Conservation (phyloP, 2,329 filamentous ascomycete species). For the Colletotrichum coccodes region DNA sequence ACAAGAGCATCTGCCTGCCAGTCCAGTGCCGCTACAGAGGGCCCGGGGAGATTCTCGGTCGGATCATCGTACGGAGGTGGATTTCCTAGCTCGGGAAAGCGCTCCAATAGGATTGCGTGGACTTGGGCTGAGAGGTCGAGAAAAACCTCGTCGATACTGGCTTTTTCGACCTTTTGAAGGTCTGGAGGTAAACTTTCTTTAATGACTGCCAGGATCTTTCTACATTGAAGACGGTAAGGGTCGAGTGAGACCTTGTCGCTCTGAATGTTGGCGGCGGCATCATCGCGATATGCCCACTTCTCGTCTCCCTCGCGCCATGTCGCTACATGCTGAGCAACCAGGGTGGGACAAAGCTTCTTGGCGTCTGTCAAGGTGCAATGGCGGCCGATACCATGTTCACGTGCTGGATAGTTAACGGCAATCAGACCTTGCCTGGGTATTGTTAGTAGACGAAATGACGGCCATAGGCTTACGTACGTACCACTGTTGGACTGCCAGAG, state of each 20-base stretch:
- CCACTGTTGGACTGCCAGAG: constrained; percentile 95
- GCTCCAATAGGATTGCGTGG: constrained; percentile 76
- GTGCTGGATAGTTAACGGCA: constrained; percentile 94
- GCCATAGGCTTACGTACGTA: constrained; percentile 45
- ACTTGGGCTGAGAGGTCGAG: constrained; percentile 89
- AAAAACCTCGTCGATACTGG: constrained; percentile 95
- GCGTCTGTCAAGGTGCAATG: constrained; percentile 86
- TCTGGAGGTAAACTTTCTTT: constrained; percentile 75
- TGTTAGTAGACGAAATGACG: not conserved
- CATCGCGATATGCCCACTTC: constrained; percentile 89
- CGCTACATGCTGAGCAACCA: constrained; percentile 91
- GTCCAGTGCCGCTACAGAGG: constrained; percentile 75
- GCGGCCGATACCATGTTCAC: constrained; percentile 80
- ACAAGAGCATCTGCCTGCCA: constrained; percentile 88
- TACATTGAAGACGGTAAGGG: constrained; percentile 86
- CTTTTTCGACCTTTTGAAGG: constrained; percentile 86
- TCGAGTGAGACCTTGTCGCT: constrained; percentile 96
- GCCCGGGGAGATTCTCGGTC: constrained; percentile 76
- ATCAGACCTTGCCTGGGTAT: constrained; percentile 84
- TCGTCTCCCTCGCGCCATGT: constrained; percentile 94
- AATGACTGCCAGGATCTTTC: constrained; percentile 82
- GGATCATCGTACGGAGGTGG: constrained; percentile 80
- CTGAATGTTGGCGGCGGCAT: constrained; percentile 81
- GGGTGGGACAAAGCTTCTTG: constrained; percentile 83
- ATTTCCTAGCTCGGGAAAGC: constrained; percentile 77